phyloP scores from a whole-genome alignment of 2,329 filamentous ascomycete species.

The Lasiodiplodia citricola region DNA sequence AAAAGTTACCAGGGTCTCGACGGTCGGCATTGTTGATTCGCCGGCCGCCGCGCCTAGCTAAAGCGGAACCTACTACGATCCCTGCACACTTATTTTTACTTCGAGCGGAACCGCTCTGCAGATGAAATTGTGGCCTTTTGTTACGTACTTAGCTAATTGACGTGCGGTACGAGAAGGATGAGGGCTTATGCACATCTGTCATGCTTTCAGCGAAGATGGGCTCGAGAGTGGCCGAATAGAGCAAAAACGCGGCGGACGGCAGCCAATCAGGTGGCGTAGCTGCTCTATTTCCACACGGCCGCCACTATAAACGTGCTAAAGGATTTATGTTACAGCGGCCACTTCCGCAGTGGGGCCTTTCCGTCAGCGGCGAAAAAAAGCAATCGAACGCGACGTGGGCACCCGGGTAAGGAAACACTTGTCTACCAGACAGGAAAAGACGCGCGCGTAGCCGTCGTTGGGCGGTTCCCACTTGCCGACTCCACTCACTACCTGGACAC shows the following conservation, averaged over 20 bases:
- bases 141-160: constrained; percentile 3
- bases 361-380: neutral
- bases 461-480: constrained; percentile 18
- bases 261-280: neutral
- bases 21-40: constrained; percentile 13
- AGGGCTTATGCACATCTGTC: too few relatives aligned
- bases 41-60: neutral
- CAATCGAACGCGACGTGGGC: neutral
- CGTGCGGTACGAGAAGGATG: neutral
- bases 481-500: constrained; percentile 8
- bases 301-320: neutral
- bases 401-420: constrained; percentile 1
- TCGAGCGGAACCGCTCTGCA: neutral
- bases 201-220: too few relatives aligned
- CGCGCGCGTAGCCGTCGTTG: constrained; percentile 8
- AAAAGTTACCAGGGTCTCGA: constrained; percentile 2
- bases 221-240: too few relatives aligned
- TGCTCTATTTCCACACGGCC: neutral
- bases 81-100: constrained; percentile 2
- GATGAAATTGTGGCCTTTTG: neutral
- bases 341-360: neutral
- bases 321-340: neutral
- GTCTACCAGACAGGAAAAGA: neutral
- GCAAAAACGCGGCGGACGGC: neutral
- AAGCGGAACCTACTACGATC: neutral